Base-by-base conservation (phyloP, 2,329 filamentous ascomycete species). In the Pestalotiopsis sp. region DNA sequence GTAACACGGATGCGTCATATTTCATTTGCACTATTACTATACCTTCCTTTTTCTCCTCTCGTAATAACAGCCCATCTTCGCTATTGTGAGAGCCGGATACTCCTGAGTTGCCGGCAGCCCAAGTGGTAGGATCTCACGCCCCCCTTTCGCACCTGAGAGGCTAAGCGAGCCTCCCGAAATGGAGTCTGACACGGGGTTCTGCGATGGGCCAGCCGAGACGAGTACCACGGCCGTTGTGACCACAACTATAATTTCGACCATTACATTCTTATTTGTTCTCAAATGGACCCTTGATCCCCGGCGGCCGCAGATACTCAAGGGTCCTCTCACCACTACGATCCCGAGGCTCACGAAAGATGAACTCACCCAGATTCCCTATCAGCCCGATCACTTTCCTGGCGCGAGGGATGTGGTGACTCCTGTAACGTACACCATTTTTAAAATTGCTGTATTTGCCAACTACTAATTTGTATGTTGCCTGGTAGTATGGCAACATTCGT, bases 391-490 rank as follows among this genome's bases (percentile, higher is more conserved):
- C 55, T 87, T 95, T 41, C 92, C 91, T 0, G 92, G 93, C 4
- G 90, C 87, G 1, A 86, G 93, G 69, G 92, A 96, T 78, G 90
- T 97, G 17, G 79, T 84, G 3, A 92, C 91, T 3, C 92, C 91
- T 3, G 86, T 88, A 12, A 25, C 61, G 3, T 45, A 25, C 9
- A 14, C 14, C 13, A 13, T n/a, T 27, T n/a, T 20, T 27, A 38
- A 12, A 4, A 20, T 65, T n/a, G 27, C 39, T 27, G 49, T 20
- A 13, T 52, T 17, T 65, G 31, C 39, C 4, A 9, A 58, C 23
- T 5, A 17, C n/a, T 39, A 60, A 25, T 38, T 4, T 27, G 68
- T 65, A 45, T 58, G 2, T 3, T 20, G 45, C 4, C 12, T n/a
- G 23, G 55, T 61, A 88, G 75, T 95, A 93, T 77, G 93, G 94